Percentiles rank a stretch among this genome's conserved stretches.
Evolutionary conservation across 108 stramenopile species (phyloP).

Genomic region (Cyclotella atomus): DNA sequence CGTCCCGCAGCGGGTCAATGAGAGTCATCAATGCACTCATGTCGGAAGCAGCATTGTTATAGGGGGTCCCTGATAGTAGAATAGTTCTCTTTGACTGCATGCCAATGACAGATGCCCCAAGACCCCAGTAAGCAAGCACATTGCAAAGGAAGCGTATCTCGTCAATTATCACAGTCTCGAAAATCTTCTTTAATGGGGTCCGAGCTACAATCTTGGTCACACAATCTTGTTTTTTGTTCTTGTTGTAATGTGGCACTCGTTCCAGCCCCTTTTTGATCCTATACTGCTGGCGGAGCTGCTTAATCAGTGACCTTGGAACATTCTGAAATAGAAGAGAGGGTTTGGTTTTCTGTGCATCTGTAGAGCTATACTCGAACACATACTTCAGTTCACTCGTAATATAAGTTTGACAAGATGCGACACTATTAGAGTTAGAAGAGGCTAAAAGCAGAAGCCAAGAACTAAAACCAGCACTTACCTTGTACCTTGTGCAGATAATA

Average conservation of each 20-base stretch:
- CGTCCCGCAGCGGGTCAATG: slow-evolving; percentile 34
- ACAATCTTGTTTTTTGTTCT: slow-evolving; percentile 17
- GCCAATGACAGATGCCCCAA: slow-evolving; percentile 47
- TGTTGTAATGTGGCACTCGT: neutral
- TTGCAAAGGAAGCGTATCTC: slow-evolving; percentile 43
- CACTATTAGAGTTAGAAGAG: neutral
- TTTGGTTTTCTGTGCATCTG: neutral
- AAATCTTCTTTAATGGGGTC: slow-evolving; percentile 20
- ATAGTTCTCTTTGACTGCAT: slow-evolving; percentile 30
- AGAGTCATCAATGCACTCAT: slow-evolving; percentile 48
- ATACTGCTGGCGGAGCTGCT: slow-evolving; percentile 39
- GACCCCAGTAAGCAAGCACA: slow-evolving; percentile 48
- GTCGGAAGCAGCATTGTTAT: slow-evolving; percentile 48
- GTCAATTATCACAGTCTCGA: slow-evolving; percentile 50
- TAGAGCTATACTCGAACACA: slow-evolving; percentile 6
- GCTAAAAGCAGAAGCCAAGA: neutral
- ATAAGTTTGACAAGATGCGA: slow-evolving; percentile 7
- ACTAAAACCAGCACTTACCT: neutral
- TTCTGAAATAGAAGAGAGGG: slow-evolving; percentile 22
- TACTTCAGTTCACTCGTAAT: slow-evolving; percentile 32
- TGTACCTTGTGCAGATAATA: slow-evolving; percentile 43
- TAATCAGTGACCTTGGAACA: slow-evolving; percentile 13
- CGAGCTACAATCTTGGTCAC: slow-evolving; percentile 22
- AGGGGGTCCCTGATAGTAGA: slow-evolving; percentile 52
- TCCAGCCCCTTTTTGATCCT: slow-evolving; percentile 32